Evolutionary conservation across 345 rosid genomes (phyloP), one percentile per base, ranked within the genome.

Genomic region (Eutrema japonicum): DNA sequence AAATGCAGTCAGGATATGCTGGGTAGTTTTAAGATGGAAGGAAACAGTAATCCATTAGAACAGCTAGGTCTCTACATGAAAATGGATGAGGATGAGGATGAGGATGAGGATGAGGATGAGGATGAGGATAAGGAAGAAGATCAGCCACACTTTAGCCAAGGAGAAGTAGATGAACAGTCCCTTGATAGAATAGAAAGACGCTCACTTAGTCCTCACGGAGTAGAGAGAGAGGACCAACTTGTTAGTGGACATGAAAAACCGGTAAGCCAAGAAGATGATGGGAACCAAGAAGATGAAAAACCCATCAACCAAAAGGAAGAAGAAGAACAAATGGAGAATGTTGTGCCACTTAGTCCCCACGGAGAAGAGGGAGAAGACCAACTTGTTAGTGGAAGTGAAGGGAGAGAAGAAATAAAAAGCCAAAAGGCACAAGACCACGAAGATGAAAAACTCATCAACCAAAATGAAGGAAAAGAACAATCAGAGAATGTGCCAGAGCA

Each of bases 51-150:
- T 70, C 96, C 98, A 36, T 77, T 91, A 65, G 94, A 89, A 69
- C 89, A 86, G 58, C 78, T 93, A 47, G 98, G 98, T 33, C 63
- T 93, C 64, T 93, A 81, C 81, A 91, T 91, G 83, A 93, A 93
- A 76, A 78, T 61, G 64, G 88, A 82, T 45, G 90, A 85, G 6
- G 87, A 82, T 45, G 90, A 85, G 6, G 87, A 85, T 3, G 89
- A 84, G 7, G 95, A 88, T 3, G 91, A 89, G 5, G 96, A 86
- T 18, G 18, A 18, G 18, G 18, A 18, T 18, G 18, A 18, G 18
- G 18, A 18, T 3, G 89, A 84, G 7, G 96, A 88, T 3, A 89
- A 89, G 4, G 96, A 86, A 58, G 93, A 78, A 40, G 82, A 71
- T 55, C 88, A 80, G 72, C 83, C 72, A 0, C 83, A 77, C 3